Evolutionary conservation across 2,329 filamentous ascomycete genomes (phyloP), one percentile per base, ranked within the genome.

Genomic region (Colletotrichum higginsianum): DNA sequence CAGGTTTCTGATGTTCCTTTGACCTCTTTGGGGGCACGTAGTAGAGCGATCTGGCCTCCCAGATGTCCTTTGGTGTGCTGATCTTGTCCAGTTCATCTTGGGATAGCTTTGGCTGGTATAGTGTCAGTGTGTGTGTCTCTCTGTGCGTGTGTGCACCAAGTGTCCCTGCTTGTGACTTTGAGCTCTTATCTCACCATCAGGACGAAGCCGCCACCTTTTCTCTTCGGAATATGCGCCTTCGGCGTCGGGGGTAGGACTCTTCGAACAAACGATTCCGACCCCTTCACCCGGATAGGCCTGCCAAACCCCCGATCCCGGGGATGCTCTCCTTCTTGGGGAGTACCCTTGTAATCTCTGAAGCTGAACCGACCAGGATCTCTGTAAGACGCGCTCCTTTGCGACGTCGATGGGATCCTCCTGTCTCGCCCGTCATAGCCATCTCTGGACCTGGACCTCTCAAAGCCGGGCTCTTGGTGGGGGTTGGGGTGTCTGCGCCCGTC

Each of bases 11-110:
- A 18, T 53, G 61, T 21, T 58, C 13, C 18, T 66, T 52, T 23
- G 61, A 47, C 26, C 67, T 67, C 50, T 44, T 62, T 2, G 65
- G 64, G 13, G 66, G 66, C 1, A 23, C 23, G 55, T 66, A 72
- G 50, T 50, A 72, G 40, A 72, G 40, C 2, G 67, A 66, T 15
- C 61, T 71, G 3, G 70, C 56, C 12, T 66, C 40, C 53, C 60
- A 71, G 21, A 72, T n/a, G 23, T 61, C 55, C 5, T 61, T 30
- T 16, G 42, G 7, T 6, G 38, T 71, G 52, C 44, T 40, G 30
- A 71, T 63, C 21, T 71, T 71, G 18, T 58, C 58, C 40, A 50
- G n/a, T 13, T 71, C 65, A 15, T 68, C 65, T 16, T 53, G 16
- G 21, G 68, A 40, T 8, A 71, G 40, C 35, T 53, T 50, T 4